phyloP scores from a whole-genome alignment of 768 basidiomycete species.

The Suillus placidus region DNA sequence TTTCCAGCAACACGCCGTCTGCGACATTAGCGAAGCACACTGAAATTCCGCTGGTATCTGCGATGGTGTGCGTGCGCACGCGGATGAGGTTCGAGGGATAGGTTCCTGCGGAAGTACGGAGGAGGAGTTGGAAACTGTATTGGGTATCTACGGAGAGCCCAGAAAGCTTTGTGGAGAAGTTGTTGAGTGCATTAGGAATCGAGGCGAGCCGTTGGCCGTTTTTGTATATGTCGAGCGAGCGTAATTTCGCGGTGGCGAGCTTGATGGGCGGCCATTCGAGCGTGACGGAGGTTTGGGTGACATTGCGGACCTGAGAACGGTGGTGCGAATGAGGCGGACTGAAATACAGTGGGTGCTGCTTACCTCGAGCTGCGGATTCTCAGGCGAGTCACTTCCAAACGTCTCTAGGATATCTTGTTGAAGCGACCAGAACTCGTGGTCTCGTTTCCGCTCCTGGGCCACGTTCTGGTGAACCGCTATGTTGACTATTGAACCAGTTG shows the following conservation, averaged over 20 bases:
- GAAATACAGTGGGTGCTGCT: slow-evolving; percentile 16
- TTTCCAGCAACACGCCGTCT: slow-evolving; percentile 73
- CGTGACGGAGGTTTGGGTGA: slow-evolving; percentile 96
- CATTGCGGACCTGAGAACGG: slow-evolving; percentile 71
- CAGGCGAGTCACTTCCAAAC: slow-evolving; percentile 71
- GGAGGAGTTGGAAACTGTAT: slow-evolving; percentile 92
- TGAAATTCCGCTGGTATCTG: slow-evolving; percentile 91
- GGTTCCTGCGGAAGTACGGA: slow-evolving; percentile 91
- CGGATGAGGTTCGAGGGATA: slow-evolving; percentile 83
- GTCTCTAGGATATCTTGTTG: slow-evolving; percentile 78
- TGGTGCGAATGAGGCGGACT: slow-evolving; percentile 4
- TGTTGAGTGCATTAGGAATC: slow-evolving; percentile 79
- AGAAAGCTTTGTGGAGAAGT: slow-evolving; percentile 88
- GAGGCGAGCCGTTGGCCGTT: slow-evolving; percentile 86
- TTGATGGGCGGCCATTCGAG: slow-evolving; percentile 91
- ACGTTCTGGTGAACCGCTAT: slow-evolving; percentile 92
- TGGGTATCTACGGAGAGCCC: slow-evolving; percentile 80
- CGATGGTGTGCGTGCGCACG: slow-evolving; percentile 91
- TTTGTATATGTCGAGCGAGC: slow-evolving; percentile 90
- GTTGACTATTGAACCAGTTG: slow-evolving; percentile 94
- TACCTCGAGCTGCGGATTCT: slow-evolving; percentile 75
- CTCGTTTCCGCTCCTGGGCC: slow-evolving; percentile 79
- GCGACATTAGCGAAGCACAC: slow-evolving; percentile 94
- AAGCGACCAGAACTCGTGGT: slow-evolving; percentile 80
- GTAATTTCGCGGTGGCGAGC: slow-evolving; percentile 83